These are phyloP conservation scores for Thraustotheca clavata DNA, from an alignment of 352 stramenopile genomes.

Conservation along the genomic window DNA sequence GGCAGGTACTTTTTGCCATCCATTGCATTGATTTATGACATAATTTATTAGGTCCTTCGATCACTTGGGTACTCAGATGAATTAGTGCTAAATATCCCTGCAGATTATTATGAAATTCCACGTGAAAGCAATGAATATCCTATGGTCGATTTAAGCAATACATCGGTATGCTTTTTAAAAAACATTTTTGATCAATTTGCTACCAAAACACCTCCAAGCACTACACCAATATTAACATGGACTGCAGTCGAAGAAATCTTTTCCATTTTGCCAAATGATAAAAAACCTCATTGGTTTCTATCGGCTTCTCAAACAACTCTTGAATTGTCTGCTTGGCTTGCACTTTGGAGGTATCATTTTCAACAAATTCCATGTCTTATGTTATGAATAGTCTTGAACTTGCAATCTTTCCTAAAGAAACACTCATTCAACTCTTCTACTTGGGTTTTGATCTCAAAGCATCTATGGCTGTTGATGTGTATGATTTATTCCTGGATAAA, in stretches of 20 bases:
- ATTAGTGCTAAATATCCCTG: slow-evolving; percentile 63
- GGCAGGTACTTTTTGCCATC: slow-evolving; percentile 43
- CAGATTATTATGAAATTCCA: slow-evolving; percentile 43
- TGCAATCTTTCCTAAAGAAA: slow-evolving; percentile 48
- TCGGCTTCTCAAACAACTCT: slow-evolving; percentile 31
- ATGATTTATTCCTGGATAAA: slow-evolving; percentile 34
- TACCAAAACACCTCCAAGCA: slow-evolving; percentile 72
- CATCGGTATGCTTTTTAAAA: slow-evolving; percentile 59
- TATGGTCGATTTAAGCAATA: slow-evolving; percentile 62
- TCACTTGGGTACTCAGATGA: slow-evolving; percentile 78
- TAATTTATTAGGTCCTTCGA: slow-evolving; percentile 35
- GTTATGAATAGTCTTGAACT: slow-evolving; percentile 47
- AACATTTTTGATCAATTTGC: slow-evolving; percentile 72
- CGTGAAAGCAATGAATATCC: slow-evolving; percentile 51
- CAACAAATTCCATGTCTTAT: slow-evolving; percentile 45
- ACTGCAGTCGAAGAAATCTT: slow-evolving; percentile 75
- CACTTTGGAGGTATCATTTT: slow-evolving; percentile 49
- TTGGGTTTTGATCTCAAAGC: slow-evolving; percentile 75
- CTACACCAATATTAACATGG: no score
- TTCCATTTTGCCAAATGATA: slow-evolving; percentile 62
- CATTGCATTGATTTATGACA: neutral
- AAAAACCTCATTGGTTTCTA: slow-evolving; percentile 51
- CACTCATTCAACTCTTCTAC: slow-evolving; percentile 74
- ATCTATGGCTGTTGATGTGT: slow-evolving; percentile 48
- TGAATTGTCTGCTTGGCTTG: slow-evolving; percentile 40